Evolutionary conservation across 768 basidiomycete genomes (phyloP), one percentile per base, ranked within the genome.

Genomic region (Sarcomyxa edulis): DNA sequence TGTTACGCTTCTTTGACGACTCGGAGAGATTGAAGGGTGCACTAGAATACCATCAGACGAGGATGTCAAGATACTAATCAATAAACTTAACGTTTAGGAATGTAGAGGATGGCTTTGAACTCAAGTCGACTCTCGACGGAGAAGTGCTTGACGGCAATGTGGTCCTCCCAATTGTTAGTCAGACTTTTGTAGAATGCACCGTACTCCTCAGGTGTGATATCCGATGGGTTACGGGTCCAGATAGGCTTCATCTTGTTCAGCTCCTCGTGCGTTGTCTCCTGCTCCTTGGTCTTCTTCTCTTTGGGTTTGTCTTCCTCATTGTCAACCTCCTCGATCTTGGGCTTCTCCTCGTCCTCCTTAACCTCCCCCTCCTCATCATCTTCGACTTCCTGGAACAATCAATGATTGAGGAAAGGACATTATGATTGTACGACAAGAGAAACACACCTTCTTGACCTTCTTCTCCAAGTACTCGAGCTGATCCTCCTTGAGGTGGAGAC

Each of bases 1-100:
- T 98, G 80, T 97, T 97, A 56, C 95, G 90, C 81, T 98, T 98
- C 88, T 98, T 98, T 86, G 98, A 98, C 45, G 88, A 89, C 74
- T 99, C 96, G 71, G 98, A 99, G 62, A 99, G 85, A 59, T 99
- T 95, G 67, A 98, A 98, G 37, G 96, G 96, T 29, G 95, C 96
- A 45, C 93, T 93, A 32, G 3, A 30, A 15, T 37, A 12, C 25
- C 7, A 23, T 41, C 47, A n/a, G n/a, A 6, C 7, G 18, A 11
- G 14, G n/a, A 4, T 25, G 33, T 0, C 22, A 20, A 37, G 22
- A 27, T 4, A n/a, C n/a, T n/a, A n/a, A n/a, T n/a, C n/a, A n/a
- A n/a, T n/a, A n/a, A 38, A 60, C 80, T 42, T 56, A 89, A 88
- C 92, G 87, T 68, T 96, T 98, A 50, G 95, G 95, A 48, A 97